A percentile compares a stretch with the other conserved stretches of the same genome.
These are phyloP conservation scores for Cryphonectria carpinicola DNA, from an alignment of 2,329 filamentous ascomycete species.

Conservation along the genomic window DNA sequence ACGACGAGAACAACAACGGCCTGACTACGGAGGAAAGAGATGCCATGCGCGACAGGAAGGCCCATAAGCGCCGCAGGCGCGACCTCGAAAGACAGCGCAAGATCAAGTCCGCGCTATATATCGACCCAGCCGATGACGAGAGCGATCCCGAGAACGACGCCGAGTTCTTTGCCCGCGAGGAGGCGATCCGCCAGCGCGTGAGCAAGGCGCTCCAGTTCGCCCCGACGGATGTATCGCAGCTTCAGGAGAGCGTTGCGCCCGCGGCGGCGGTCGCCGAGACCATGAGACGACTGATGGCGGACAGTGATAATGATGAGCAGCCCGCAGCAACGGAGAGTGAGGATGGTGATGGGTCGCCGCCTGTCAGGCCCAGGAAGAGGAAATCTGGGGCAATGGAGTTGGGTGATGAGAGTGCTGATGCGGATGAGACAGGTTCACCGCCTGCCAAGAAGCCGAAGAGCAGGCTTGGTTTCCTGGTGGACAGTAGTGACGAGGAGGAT, in stretches of 20 bases:
- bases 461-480: constrained; percentile 24
- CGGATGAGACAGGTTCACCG: constrained; percentile 31
- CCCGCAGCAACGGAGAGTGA: background rate
- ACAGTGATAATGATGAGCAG: constrained; percentile 30
- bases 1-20: constrained; percentile 42
- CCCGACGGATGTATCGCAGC: constrained; percentile 22
- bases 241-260: constrained; percentile 23
- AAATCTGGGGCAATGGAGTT: constrained; percentile 34
- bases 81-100: constrained; percentile 77
- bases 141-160: constrained; percentile 73
- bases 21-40: constrained; percentile 62
- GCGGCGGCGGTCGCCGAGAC: constrained; percentile 29
- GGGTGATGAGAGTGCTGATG: constrained; percentile 38
- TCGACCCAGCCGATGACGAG: constrained; percentile 86
- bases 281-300: constrained; percentile 31
- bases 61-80: constrained; percentile 58
- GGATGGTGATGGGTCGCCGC: constrained; percentile 12
- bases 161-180: constrained; percentile 80
- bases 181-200: constrained; percentile 61
- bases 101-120: constrained; percentile 83
- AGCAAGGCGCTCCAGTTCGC: constrained; percentile 40
- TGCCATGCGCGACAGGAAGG: constrained; percentile 19
- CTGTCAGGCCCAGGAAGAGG: constrained; percentile 36
- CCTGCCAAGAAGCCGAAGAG: constrained; percentile 30
- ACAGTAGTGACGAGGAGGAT: constrained; percentile 41